Conservation (phyloP, 768 basidiomycete genomes). For the Tremella fuciformis region DNA sequence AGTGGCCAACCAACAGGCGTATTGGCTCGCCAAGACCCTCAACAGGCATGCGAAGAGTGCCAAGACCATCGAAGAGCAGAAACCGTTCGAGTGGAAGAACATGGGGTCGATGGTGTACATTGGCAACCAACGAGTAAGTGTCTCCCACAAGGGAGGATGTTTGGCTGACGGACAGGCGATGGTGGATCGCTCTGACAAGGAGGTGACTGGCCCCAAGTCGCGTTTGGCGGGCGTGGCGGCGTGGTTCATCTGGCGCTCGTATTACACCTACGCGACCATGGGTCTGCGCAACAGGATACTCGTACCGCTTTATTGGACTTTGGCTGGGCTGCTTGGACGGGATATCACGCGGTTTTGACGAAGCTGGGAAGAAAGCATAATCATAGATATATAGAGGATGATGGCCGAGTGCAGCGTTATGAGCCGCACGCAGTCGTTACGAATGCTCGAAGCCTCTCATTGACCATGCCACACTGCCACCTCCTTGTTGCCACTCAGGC, state of each 20-base stretch:
- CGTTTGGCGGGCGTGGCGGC: constrained; percentile 21
- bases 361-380: too few relatives aligned
- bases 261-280: constrained; percentile 25
- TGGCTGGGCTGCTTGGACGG: constrained; percentile 25
- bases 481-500: too few relatives aligned
- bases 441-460: too few relatives aligned
- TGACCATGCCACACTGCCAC: too few relatives aligned
- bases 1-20: constrained; percentile 43
- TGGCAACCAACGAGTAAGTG: constrained; percentile 63
- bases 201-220: constrained; percentile 10
- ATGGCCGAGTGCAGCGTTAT: too few relatives aligned
- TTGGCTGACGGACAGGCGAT: constrained; percentile 14
- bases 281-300: constrained; percentile 33
- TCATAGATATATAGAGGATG: too few relatives aligned
- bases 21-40: constrained; percentile 24
- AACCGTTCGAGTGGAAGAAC: constrained; percentile 69
- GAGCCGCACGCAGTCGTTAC: too few relatives aligned
- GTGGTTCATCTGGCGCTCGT: constrained; percentile 31
- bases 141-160: neutral
- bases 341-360: constrained; percentile 29
- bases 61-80: constrained; percentile 53
- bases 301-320: constrained; percentile 25
- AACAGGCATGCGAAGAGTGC: constrained; percentile 13
- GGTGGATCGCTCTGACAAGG: constrained; percentile 22
- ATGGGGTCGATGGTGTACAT: constrained; percentile 75